These are phyloP conservation scores for Lichtheimia hyalospora DNA, from an alignment of 371 early-diverging fungal genomes.

Conservation along the genomic window DNA sequence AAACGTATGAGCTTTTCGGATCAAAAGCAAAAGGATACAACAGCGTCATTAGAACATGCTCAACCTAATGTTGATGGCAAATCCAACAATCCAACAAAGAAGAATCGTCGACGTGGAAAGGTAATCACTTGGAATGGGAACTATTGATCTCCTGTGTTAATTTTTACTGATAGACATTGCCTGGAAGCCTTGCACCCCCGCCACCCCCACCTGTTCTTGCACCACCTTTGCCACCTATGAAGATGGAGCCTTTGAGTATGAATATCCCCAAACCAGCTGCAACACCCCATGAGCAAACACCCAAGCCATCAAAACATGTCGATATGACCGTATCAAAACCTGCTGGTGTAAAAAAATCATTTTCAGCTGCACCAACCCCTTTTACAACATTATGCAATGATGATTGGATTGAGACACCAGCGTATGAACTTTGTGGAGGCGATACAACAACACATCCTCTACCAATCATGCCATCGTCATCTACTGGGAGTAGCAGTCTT, in stretches of 20 bases:
- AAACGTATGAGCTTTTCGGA: background rate
- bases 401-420: background rate
- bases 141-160: too few relatives aligned
- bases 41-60: background rate
- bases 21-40: background rate
- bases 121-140: background rate
- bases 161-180: conserved; percentile 30
- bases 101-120: conserved; percentile 13
- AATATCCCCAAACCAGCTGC: conserved; percentile 13
- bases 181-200: conserved; percentile 40
- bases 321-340: conserved; percentile 19
- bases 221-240: conserved; percentile 45
- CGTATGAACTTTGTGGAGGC: background rate
- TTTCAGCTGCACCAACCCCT: conserved; percentile 5
- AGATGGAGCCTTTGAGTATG: conserved; percentile 43
- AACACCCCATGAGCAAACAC: conserved; percentile 1
- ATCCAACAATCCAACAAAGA: background rate
- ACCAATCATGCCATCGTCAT: background rate
- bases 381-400: background rate
- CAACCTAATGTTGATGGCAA: background rate
- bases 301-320: conserved; percentile 8
- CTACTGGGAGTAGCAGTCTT: background rate
- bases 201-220: conserved; percentile 31
- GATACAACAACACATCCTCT: background rate
- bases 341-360: background rate